Conservation (phyloP, 2,329 filamentous ascomycete genomes). For the Botrytis fabae region DNA sequence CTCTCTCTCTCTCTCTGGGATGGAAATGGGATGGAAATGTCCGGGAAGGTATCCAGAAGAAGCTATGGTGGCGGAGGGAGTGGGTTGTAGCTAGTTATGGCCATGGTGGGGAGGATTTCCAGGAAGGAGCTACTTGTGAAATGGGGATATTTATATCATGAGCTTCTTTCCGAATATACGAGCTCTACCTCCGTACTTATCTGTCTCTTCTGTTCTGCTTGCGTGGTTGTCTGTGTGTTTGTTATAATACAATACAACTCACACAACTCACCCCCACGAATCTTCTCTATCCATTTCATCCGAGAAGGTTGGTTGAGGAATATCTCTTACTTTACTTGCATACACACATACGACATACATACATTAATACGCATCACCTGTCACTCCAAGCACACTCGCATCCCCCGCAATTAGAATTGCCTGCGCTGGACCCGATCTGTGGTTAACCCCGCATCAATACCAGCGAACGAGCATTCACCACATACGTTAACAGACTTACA, state of each 20-base stretch:
- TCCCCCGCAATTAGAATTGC: neutral
- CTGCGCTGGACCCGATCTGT: conserved; percentile 7
- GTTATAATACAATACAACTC: neutral
- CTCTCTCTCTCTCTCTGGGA: neutral
- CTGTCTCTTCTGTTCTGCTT: neutral
- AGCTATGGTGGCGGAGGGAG: neutral
- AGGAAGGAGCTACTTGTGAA: neutral
- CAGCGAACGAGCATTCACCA: conserved; percentile 8
- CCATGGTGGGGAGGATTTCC: neutral
- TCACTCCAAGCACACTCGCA: neutral
- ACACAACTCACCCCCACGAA: conserved; percentile 5
- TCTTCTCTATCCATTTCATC: neutral
- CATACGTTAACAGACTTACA: neutral
- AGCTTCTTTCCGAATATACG: neutral
- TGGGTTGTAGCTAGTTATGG: neutral
- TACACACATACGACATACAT: neutral
- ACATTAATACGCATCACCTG: neutral
- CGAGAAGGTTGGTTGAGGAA: neutral
- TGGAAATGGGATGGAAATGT: neutral
- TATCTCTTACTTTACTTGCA: neutral
- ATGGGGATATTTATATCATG: neutral
- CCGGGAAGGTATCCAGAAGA: neutral
- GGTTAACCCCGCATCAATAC: conserved; percentile 1
- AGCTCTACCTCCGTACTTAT: neutral
- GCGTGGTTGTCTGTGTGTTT: neutral